Percentiles rank a stretch among this genome's conserved stretches.
Evolutionary conservation across 2,329 filamentous ascomycete genomes (phyloP).

Genomic region (Fusarium avenaceum): DNA sequence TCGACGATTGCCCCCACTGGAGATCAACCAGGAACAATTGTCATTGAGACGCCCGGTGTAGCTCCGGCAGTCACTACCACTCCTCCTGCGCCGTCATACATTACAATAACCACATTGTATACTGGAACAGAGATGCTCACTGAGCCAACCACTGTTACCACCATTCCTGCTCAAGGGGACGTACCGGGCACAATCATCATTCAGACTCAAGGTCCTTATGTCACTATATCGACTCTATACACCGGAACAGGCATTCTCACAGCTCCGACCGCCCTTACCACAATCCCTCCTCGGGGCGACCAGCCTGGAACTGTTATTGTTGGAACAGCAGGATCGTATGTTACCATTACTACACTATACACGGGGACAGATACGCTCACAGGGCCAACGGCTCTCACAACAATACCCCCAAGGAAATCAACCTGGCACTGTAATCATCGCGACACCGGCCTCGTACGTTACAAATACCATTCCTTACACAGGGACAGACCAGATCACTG

Average conservation of each 20-base stretch:
- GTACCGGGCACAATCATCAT: conserved; percentile 28
- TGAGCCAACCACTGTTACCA: conserved; percentile 21
- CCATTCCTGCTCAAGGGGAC: conserved; percentile 18
- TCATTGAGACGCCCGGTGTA: conserved; percentile 19
- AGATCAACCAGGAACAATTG: conserved; percentile 28
- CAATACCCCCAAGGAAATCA: conserved; percentile 9
- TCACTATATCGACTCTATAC: conserved; percentile 20
- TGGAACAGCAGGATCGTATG: conserved; percentile 21
- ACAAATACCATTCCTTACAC: conserved; percentile 28
- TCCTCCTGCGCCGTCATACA: conserved; percentile 23
- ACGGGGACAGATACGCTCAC: conserved; percentile 20
- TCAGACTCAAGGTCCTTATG: conserved; percentile 16
- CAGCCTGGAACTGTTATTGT: conserved; percentile 30
- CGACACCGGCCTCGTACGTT: conserved; percentile 31
- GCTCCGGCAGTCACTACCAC: conserved; percentile 25
- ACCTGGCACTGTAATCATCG: conserved; percentile 30
- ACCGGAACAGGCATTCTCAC: conserved; percentile 24
- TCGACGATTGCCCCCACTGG: conserved; percentile 23
- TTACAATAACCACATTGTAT: conserved; percentile 26
- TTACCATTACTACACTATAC: conserved; percentile 15
- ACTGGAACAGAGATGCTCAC: conserved; percentile 25
- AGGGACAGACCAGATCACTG: conserved; percentile 26
- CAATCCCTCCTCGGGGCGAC: conserved; percentile 9
- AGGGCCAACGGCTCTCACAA: conserved; percentile 19
- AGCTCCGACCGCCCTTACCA: conserved; percentile 19